Base-by-base conservation (phyloP, 169 alveolate genomes). In the Eimeria acervulina region DNA sequence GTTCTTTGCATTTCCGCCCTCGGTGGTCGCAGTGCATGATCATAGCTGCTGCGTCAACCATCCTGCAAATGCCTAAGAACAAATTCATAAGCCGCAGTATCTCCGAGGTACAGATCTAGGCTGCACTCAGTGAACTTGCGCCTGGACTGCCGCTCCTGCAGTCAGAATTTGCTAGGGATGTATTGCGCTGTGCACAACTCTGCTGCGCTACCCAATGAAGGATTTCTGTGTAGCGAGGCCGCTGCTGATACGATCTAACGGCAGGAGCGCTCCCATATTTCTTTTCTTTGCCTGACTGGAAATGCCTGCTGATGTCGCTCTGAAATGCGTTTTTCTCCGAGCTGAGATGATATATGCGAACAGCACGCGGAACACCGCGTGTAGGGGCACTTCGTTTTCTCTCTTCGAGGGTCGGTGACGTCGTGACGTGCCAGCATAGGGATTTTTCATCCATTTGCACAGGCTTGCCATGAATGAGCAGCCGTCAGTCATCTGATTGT, bases 191-290 rank as follows among this genome's bases (percentile, higher is more conserved):
- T 55, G 93, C 96, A 78, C 47, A 28, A 4, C 17, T 26, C 55
- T 19, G 93, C 76, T 28, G 66, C 74, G 93, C 72, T 66, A 23
- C 26, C 76, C 85, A 74, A 4, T 4, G n/a, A 59, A 78, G 52
- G 3, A 93, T 81, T 47, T 93, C 61, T 15, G 87, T 81, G 47
- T 59, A 87, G 42, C 96, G 93, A n/a, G 47, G 66, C 47, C 28
- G 38, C 52, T 55, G 72, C 93, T 61, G 72, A 59, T 81, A 44
- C 68, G 23, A 80, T 78, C 84, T 83, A 93, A 40, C 78, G 55
- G 87, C 72, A 93, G 85, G 72, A 78, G 3, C 63, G 42, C 31
- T 47, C 93, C 40, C 52, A 55, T 40, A 31, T 63, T 63, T 63
- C 93, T 15, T 40, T 33, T 26, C 36, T 36, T 31, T 19, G 63